These are phyloP conservation scores for Coprinopsis strossmayeri DNA, from an alignment of 768 basidiomycete species.

Conservation along the genomic window DNA sequence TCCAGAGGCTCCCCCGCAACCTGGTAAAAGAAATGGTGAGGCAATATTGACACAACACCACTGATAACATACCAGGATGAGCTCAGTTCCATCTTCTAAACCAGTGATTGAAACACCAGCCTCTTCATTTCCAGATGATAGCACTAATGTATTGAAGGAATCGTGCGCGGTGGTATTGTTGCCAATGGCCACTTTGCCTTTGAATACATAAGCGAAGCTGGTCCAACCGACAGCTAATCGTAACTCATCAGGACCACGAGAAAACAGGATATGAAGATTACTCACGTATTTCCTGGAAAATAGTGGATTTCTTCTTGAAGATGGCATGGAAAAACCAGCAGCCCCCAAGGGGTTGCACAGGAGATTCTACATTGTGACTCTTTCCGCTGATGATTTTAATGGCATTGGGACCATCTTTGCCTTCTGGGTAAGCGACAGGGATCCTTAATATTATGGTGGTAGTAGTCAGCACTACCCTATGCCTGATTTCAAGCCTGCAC, in stretches of 20 bases:
- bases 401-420: slow-evolving; percentile 56
- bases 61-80: slow-evolving; percentile 54
- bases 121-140: slow-evolving; percentile 53
- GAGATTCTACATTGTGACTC: slow-evolving; percentile 80
- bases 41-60: slow-evolving; percentile 1
- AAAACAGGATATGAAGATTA: slow-evolving; percentile 4
- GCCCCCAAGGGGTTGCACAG: slow-evolving; percentile 85
- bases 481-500: no score
- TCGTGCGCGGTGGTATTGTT: slow-evolving; percentile 38
- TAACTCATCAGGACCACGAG: background rate
- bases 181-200: slow-evolving; percentile 62
- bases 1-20: slow-evolving; percentile 85
- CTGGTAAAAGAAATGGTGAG: slow-evolving; percentile 25
- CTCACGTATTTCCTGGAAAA: slow-evolving; percentile 83
- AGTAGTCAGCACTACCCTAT: no score
- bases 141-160: slow-evolving; percentile 76
- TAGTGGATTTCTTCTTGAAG: slow-evolving; percentile 52
- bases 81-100: slow-evolving; percentile 55
- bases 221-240: slow-evolving; percentile 79
- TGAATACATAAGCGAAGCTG: slow-evolving; percentile 71
- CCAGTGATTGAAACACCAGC: slow-evolving; percentile 65
- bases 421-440: slow-evolving; percentile 67
- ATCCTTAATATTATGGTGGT: slow-evolving; percentile 53
- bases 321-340: slow-evolving; percentile 89
- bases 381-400: slow-evolving; percentile 88